Evolutionary conservation across 768 basidiomycete species (phyloP), one percentile per base, ranked within the genome.

Genomic region (Leucosporidium scottii): DNA sequence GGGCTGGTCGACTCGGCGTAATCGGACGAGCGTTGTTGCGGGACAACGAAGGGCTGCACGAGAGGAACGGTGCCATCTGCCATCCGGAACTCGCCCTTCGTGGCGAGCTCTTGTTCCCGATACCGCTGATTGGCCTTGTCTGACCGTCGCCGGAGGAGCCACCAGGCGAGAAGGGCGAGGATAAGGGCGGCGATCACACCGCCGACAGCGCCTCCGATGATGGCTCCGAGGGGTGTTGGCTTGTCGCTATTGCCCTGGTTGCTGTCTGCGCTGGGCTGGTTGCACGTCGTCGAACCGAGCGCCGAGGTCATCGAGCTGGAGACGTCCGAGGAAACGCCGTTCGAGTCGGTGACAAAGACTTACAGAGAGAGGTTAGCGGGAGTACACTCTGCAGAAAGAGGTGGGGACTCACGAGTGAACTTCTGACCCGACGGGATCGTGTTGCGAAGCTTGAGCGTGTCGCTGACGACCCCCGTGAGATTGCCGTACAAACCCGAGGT

Each of bases 341-440:
- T 47, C 13, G 64, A 39, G 23, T 72, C 71, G 12, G 71, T 66
- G 13, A 72, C 59, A 23, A 66, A 60, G 27, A 72, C 71, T 72
- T n/a, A n/a, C n/a, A n/a, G n/a, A n/a, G n/a, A n/a, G n/a, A n/a
- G n/a, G n/a, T n/a, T n/a, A n/a, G n/a, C n/a, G n/a, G n/a, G n/a
- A n/a, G n/a, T n/a, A n/a, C n/a, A n/a, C n/a, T n/a, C n/a, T n/a
- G n/a, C n/a, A n/a, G n/a, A n/a, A n/a, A n/a, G n/a, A n/a, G n/a
- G n/a, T n/a, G 8, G n/a, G 4, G n/a, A 15, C 70, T 44, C 23
- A 71, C 70, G 34, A n/a, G 59, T 36, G 64, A 62, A 71, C 6
- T n/a, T 25, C 56, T 67, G 66, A 0, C 70, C 62, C 12, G 66
- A 66, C 10, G 64, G 56, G 0, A 71, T n/a, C 53, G 53, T 12